Evolutionary conservation across 176 grass and related monocot genomes (phyloP).

Genomic region (Puya raimondii): DNA sequence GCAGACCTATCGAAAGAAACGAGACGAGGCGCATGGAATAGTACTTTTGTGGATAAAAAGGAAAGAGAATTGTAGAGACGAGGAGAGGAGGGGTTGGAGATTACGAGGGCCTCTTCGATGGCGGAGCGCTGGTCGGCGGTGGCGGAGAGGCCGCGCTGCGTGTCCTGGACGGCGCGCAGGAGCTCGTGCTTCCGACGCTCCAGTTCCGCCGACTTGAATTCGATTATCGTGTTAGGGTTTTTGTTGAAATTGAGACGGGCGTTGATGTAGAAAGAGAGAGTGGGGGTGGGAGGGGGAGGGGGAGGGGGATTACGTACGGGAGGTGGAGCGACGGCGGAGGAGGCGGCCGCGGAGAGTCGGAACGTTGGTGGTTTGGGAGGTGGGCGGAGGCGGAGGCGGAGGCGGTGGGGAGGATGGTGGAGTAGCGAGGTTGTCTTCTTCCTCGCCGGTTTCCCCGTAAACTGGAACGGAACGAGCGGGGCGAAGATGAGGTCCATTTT

Average conservation of each 20-base stretch:
- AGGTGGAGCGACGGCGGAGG: not conserved
- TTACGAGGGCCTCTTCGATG: slow-evolving; percentile 72
- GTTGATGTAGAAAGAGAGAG: slow-evolving; percentile 9
- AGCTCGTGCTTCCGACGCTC: slow-evolving; percentile 69
- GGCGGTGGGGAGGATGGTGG: no score
- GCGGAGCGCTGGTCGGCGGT: slow-evolving; percentile 63
- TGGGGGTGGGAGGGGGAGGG: slow-evolving; percentile 9
- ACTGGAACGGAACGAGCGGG: slow-evolving; percentile 1
- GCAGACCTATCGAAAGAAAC: slow-evolving; percentile 45
- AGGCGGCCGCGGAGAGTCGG: not conserved
- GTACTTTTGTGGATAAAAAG: not conserved
- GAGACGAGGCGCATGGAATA: not conserved
- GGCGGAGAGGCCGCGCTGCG: slow-evolving; percentile 46
- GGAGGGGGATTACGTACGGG: not conserved
- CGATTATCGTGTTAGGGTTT: not conserved
- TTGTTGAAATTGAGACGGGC: not conserved
- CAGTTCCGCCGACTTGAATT: slow-evolving; percentile 32
- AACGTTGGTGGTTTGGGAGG: not conserved
- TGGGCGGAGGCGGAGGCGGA: not conserved
- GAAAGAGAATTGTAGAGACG: no score
- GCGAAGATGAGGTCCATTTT: slow-evolving; percentile 37
- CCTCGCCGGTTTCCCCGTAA: not conserved
- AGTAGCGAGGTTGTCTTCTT: not conserved
- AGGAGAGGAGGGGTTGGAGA: not conserved
- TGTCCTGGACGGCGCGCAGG: slow-evolving; percentile 71